Conservation (phyloP, 176 grass and related monocot genomes). For the Leersia perrieri region DNA sequence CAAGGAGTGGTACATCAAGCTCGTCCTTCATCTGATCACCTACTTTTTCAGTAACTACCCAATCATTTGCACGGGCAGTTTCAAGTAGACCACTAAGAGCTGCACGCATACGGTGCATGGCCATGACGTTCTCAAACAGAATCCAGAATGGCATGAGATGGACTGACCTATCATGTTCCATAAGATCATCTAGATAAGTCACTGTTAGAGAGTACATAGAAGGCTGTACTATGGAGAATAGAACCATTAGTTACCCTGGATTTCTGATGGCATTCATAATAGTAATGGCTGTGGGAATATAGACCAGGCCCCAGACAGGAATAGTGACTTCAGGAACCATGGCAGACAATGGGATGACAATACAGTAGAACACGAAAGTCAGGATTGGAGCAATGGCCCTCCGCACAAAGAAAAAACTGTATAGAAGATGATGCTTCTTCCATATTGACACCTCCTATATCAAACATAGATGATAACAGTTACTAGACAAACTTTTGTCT, state of each 20-base stretch:
- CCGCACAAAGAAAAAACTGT: constrained; percentile 91
- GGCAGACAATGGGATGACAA: constrained; percentile 69
- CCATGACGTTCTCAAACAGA: constrained; percentile 98
- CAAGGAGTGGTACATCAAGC: constrained; percentile 50
- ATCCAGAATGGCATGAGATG: constrained; percentile 98
- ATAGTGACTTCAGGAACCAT: constrained; percentile 71
- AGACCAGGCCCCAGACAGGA: constrained; percentile 76
- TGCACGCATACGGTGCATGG: constrained; percentile 86
- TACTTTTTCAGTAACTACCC: constrained; percentile 93
- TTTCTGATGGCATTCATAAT: constrained; percentile 82
- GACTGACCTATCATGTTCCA: constrained; percentile 57
- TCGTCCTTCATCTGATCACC: constrained; percentile 55
- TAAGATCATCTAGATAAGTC: not conserved
- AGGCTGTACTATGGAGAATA: not conserved
- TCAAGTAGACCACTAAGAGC: constrained; percentile 74
- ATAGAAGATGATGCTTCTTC: constrained; percentile 85
- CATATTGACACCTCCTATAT: constrained; percentile 73
- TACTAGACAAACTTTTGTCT: constrained; percentile 1
- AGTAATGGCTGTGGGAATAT: constrained; percentile 81
- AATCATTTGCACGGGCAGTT: constrained; percentile 60
- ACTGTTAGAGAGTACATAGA: constrained; percentile 1
- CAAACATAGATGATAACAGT: not conserved
- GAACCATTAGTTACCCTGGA: constrained; percentile 43
- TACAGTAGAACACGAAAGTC: constrained; percentile 73
- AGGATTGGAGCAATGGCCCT: constrained; percentile 77